Evolutionary conservation across 257 asterid species (phyloP).

Genomic region (Solanum sparsipilum): DNA sequence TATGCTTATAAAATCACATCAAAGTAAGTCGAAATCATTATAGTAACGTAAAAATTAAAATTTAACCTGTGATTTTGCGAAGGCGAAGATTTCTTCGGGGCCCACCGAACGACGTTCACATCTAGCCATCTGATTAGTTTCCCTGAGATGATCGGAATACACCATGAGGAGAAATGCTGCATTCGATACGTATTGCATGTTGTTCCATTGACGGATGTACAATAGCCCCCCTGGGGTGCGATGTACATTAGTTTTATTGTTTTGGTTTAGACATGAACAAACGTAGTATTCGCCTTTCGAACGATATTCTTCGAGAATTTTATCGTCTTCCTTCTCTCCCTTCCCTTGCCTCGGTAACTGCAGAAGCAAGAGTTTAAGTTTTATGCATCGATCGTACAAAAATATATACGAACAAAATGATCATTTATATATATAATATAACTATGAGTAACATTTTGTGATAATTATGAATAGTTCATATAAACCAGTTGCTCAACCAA

Average conservation of each 20-base stretch:
- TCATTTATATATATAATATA: background rate
- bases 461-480: background rate
- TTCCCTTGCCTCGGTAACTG: conserved; percentile 42
- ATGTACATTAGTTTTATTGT: conserved; percentile 37
- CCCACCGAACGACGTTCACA: conserved; percentile 28
- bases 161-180: conserved; percentile 41
- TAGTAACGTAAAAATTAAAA: too few relatives aligned
- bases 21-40: too few relatives aligned
- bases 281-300: conserved; percentile 48
- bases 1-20: background rate
- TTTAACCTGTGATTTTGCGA: conserved; percentile 39
- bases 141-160: conserved; percentile 55
- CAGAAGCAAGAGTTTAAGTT: background rate
- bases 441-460: background rate
- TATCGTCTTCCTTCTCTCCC: conserved; percentile 1
- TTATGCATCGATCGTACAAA: background rate
- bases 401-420: background rate
- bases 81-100: conserved; percentile 34
- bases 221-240: conserved; percentile 82
- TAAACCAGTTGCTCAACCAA: background rate
- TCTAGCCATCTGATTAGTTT: conserved; percentile 28
- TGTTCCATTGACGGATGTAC: conserved; percentile 86
- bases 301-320: conserved; percentile 35
- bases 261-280: conserved; percentile 52
- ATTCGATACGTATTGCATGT: conserved; percentile 77